Percentiles rank a stretch among this genome's conserved stretches.
Conservation (phyloP, 1,284 basidiomycete genomes). For the Singerocomus rubriflavus region DNA sequence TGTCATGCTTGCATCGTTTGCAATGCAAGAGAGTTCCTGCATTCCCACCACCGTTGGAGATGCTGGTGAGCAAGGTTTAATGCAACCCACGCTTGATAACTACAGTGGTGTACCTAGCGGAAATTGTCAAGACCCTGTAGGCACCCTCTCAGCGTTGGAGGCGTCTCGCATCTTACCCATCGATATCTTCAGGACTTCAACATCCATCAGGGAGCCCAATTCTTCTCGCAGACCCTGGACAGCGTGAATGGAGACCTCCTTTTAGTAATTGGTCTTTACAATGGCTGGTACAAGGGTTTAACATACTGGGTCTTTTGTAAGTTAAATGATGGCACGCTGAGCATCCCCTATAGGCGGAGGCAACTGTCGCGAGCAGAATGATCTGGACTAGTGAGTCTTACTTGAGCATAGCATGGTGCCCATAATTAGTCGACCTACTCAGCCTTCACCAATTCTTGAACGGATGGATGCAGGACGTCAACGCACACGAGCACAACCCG, state of each 20-base stretch:
- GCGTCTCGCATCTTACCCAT: background rate
- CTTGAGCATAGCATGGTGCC: background rate
- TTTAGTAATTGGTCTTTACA: conserved; percentile 68
- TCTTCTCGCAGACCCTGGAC: conserved; percentile 54
- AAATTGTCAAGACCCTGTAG: conserved; percentile 64
- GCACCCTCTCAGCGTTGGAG: background rate
- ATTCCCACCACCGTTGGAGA: conserved; percentile 68
- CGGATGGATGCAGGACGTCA: conserved; percentile 70
- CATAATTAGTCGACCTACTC: conserved; percentile 11
- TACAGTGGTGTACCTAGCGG: conserved; percentile 63
- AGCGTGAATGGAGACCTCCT: conserved; percentile 54
- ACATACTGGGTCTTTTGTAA: conserved; percentile 44
- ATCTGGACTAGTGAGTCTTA: conserved; percentile 66
- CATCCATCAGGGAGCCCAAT: conserved; percentile 59
- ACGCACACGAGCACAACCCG: conserved; percentile 46
- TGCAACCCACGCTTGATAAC: conserved; percentile 84
- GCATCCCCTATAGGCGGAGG: conserved; percentile 39
- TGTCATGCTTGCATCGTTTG: conserved; percentile 80
- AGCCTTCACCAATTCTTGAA: conserved; percentile 78
- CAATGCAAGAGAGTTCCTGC: conserved; percentile 80
- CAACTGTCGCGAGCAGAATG: conserved; percentile 78
- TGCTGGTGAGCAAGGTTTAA: conserved; percentile 79
- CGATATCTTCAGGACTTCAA: conserved; percentile 58
- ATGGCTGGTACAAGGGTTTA: conserved; percentile 70
- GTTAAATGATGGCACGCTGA: conserved; percentile 10